Evolutionary conservation across 306 rosid species (phyloP).

Genomic region (Trifolium subterraneum): DNA sequence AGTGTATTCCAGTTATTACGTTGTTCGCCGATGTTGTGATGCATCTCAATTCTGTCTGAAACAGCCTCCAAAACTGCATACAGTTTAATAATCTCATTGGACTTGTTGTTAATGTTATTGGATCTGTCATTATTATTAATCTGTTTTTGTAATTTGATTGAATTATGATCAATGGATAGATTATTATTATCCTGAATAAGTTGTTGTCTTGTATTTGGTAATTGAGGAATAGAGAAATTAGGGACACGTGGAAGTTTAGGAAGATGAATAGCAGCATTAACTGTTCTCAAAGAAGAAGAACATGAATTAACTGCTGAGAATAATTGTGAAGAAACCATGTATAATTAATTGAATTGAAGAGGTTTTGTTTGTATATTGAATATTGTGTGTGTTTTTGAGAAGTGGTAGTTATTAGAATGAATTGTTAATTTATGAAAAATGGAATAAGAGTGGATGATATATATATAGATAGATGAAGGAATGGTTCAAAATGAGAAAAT

Average conservation of each 20-base stretch:
- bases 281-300: slow-evolving; percentile 25
- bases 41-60: slow-evolving; percentile 41
- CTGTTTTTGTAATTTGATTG: not conserved
- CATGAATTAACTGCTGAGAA: slow-evolving; percentile 10
- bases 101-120: not conserved
- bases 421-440: not conserved
- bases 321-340: slow-evolving; percentile 2
- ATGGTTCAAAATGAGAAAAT: not conserved
- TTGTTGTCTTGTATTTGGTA: not conserved
- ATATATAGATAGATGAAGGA: not conserved
- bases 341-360: not conserved
- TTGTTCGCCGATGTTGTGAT: slow-evolving; percentile 32
- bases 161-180: not conserved
- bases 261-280: slow-evolving; percentile 12
- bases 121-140: not conserved
- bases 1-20: slow-evolving; percentile 46
- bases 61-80: slow-evolving; percentile 36
- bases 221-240: slow-evolving; percentile 16
- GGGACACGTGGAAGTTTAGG: not conserved
- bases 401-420: too few relatives aligned
- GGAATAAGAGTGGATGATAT: not conserved
- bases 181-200: not conserved
- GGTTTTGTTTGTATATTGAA: not conserved
- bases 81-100: not conserved
- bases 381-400: not conserved